Conservation (phyloP, 2,329 filamentous ascomycete species). For the Fusarium duplospermum region DNA sequence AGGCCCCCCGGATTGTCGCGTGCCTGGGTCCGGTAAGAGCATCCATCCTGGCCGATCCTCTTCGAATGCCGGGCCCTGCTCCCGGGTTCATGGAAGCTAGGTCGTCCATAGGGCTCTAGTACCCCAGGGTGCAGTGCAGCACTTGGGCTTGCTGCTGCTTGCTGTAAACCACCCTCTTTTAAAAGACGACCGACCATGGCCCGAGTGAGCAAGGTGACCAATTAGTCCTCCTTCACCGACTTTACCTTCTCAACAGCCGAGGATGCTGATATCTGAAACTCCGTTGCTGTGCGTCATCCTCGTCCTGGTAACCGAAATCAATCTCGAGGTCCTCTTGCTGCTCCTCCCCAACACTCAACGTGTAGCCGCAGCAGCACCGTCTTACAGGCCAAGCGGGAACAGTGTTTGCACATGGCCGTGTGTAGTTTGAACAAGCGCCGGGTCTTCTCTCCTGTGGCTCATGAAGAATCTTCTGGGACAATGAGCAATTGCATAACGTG, state of each 20-base stretch:
- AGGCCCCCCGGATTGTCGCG: background rate
- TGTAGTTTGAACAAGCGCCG: background rate
- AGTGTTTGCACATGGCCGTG: background rate
- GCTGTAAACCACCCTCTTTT: slow-evolving; percentile 8
- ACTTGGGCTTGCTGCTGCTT: background rate
- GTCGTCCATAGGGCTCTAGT: background rate
- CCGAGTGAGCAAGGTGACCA: background rate
- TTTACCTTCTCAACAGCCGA: slow-evolving; percentile 7
- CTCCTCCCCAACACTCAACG: background rate
- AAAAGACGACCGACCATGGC: background rate
- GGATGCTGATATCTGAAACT: slow-evolving; percentile 1
- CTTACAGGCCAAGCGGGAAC: background rate
- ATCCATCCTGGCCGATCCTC: background rate
- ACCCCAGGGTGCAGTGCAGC: background rate
- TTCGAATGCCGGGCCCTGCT: background rate
- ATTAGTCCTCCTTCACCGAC: background rate
- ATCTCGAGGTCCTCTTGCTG: background rate
- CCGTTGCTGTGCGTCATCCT: background rate
- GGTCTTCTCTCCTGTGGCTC: background rate
- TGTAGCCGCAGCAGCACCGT: background rate
- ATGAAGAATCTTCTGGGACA: slow-evolving; percentile 3
- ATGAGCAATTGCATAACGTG: background rate
- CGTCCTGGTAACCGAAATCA: slow-evolving; percentile 3
- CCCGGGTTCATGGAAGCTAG: slow-evolving; percentile 6
- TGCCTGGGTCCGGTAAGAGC: background rate